Evolutionary conservation across 495 filamentous ascomycete genomes (phyloP).

Genomic region (Tetracladium setigerum): DNA sequence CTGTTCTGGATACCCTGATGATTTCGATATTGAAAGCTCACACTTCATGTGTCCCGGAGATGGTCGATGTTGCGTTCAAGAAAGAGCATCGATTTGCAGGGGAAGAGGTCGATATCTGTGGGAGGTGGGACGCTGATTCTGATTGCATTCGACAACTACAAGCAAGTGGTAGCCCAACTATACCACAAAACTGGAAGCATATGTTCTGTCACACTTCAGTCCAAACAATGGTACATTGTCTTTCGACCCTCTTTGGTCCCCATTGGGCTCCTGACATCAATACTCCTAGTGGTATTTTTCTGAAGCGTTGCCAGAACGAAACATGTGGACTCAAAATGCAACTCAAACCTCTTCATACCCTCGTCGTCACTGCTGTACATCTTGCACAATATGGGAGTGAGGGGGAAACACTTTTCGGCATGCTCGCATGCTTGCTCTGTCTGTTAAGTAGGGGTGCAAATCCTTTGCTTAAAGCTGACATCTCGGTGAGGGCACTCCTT

Average conservation of each 20-base stretch:
- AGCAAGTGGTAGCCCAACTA: constrained; percentile 5
- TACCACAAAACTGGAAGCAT: constrained; percentile 32
- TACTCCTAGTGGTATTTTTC: constrained; percentile 29
- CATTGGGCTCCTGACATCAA: constrained; percentile 22
- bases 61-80: constrained; percentile 40
- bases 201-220: constrained; percentile 35
- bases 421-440: constrained; percentile 31
- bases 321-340: constrained; percentile 27
- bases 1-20: constrained; percentile 34
- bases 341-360: constrained; percentile 28
- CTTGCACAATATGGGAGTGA: constrained; percentile 26
- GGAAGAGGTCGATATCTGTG: constrained; percentile 33
- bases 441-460: constrained; percentile 23
- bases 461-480: constrained; percentile 9
- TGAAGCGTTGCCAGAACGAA: constrained; percentile 21
- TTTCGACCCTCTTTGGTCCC: constrained; percentile 24
- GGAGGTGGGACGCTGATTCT: constrained; percentile 34
- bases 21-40: constrained; percentile 32
- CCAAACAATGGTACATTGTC: constrained; percentile 30
- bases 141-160: constrained; percentile 22
- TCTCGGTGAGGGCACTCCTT: constrained; percentile 13
- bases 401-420: constrained; percentile 33
- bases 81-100: constrained; percentile 32
- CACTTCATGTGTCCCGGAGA: constrained; percentile 21
- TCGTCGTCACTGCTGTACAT: constrained; percentile 28